A percentile compares a stretch with the other conserved stretches of the same genome.
Conservation (phyloP, 2,329 filamentous ascomycete species). For the Microascus cirrosus region DNA sequence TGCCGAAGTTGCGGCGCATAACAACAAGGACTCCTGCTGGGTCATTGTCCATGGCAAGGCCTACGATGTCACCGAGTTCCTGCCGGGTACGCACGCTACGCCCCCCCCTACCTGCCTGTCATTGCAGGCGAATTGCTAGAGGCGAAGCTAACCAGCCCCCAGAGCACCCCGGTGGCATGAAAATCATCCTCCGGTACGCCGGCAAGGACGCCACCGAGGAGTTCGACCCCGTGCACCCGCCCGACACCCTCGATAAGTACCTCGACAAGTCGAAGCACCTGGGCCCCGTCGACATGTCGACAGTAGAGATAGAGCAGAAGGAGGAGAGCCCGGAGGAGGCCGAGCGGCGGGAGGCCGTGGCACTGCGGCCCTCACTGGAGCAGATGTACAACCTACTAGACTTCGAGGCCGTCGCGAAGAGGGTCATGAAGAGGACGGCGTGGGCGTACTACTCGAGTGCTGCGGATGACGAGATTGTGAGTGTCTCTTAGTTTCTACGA, state of each 20-base stretch:
- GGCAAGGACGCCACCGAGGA: conserved; percentile 90
- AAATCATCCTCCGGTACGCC: conserved; percentile 94
- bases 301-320: conserved; percentile 58
- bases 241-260: conserved; percentile 78
- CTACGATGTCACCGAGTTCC: conserved; percentile 82
- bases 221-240: conserved; percentile 80
- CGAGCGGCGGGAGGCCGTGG: conserved; percentile 62
- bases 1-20: conserved; percentile 56
- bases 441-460: conserved; percentile 98
- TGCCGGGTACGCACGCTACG: conserved; percentile 47
- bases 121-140: neutral
- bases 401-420: conserved; percentile 85
- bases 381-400: conserved; percentile 93
- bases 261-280: conserved; percentile 78
- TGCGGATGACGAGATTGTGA: conserved; percentile 41
- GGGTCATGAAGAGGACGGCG: conserved; percentile 88
- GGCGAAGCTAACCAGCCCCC: neutral
- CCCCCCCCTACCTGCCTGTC: neutral
- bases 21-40: conserved; percentile 77
- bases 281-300: conserved; percentile 80
- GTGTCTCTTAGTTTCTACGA: conserved; percentile 4
- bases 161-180: conserved; percentile 82
- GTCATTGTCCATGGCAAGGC: conserved; percentile 79
- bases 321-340: conserved; percentile 41
- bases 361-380: conserved; percentile 65